These are phyloP conservation scores for Viola pubescens DNA, from an alignment of 441 rosid species.

Conservation along the genomic window DNA sequence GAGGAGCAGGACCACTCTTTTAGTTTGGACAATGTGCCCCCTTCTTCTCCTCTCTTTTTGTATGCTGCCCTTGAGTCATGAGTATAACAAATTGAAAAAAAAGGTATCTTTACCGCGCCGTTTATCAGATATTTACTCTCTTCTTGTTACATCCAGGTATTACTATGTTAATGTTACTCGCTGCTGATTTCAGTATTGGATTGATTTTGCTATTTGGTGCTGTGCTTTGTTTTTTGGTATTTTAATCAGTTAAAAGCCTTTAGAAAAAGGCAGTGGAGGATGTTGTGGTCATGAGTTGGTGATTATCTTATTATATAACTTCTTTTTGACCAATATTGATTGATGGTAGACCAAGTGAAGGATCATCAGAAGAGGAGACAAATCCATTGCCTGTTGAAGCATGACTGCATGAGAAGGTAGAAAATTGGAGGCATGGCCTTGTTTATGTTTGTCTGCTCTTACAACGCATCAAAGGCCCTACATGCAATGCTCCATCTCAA, in stretches of 20 bases:
- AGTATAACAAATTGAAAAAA: conserved; percentile 11
- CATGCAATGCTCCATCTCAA: background rate
- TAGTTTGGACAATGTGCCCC: conserved; percentile 1
- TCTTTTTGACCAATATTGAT: conserved; percentile 11
- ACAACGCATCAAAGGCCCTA: conserved; percentile 20
- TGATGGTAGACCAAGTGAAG: conserved; percentile 15
- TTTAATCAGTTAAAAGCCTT: background rate
- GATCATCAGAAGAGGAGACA: conserved; percentile 10
- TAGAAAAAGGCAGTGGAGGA: background rate
- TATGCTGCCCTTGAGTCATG: conserved; percentile 10
- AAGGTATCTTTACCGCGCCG: conserved; percentile 4
- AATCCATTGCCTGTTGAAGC: conserved; percentile 20
- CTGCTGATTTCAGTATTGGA: background rate
- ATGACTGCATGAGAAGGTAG: conserved; percentile 25
- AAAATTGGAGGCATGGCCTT: conserved; percentile 23
- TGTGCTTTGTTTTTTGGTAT: background rate
- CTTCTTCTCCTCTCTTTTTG: background rate
- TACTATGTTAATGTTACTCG: conserved; percentile 13
- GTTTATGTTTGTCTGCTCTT: conserved; percentile 28
- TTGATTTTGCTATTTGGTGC: background rate
- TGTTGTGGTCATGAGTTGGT: conserved; percentile 7
- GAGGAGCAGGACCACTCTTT: background rate
- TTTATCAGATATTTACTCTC: background rate
- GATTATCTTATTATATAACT: conserved; percentile 11
- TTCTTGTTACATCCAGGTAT: conserved; percentile 16